Evolutionary conservation across 192 early-diverging fungal species (phyloP), one percentile per base, ranked within the genome.

Genomic region (Pecoramyces ruminantium): DNA sequence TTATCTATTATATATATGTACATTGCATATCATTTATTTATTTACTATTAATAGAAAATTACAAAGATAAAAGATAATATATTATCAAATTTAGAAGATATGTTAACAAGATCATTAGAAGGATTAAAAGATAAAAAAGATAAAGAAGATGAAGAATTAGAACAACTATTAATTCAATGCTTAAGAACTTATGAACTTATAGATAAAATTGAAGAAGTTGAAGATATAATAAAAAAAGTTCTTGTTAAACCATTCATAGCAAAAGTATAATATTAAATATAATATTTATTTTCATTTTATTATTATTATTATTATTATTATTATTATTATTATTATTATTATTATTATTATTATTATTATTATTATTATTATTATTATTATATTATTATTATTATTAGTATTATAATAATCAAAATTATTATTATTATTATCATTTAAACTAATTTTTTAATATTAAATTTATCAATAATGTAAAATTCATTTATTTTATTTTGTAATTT

Each of bases 141-240:
- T 13, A 81, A 83, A n/a, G 79, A 80, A 29, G 80, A 84, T 38
- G n/a, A 78, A 25, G 34, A 86, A 6, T 83, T 88, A 17, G 85
- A 84, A 12, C 84, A 88, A 21, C 83, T 86, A 4, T 83, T 95
- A 15, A 86, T 89, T 2, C 94, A 95, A 83, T 92, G 87, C 40
- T 82, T 95, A 18, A 84, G 94, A 30, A 94, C 91, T 0, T 95
- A 93, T 83, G 88, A 92, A 25, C 82, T 92, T 38, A 90, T 95
- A 29, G 93, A 95, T 78, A 87, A 91, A 78, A 88, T 89, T 0
- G 79, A 80, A 9, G 90, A 90, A 27, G 93, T 94, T 9, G 92
- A 91, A 29, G 80, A 85, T 27, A 88, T 93, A 6, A 90, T 94
- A n/a, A 78, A 87, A 0, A 84, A 87, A 28, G 88, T 89, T 38